Conservation (phyloP, 1,284 basidiomycete genomes). For the Neotropicomus parvogracilis region DNA sequence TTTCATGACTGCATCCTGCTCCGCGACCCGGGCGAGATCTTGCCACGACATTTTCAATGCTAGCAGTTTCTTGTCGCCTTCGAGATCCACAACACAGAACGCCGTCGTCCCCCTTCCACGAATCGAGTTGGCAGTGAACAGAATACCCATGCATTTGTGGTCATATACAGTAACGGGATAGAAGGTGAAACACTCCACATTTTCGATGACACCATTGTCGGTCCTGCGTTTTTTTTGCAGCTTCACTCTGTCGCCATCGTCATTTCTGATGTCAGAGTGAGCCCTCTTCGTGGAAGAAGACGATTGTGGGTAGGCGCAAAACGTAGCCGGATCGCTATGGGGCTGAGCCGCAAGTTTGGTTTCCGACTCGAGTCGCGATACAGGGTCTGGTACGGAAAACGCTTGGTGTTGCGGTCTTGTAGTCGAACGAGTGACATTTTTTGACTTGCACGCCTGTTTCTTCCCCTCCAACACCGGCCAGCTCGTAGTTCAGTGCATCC, state of each 20-base stretch:
- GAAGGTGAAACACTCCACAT: background rate
- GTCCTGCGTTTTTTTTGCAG: constrained; percentile 1
- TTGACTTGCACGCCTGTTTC: background rate
- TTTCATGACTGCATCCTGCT: background rate
- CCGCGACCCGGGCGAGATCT: background rate
- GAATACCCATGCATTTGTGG: background rate
- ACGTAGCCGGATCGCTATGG: no score
- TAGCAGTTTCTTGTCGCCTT: no score
- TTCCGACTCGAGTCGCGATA: background rate
- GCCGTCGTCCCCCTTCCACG: no score
- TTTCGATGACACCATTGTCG: background rate
- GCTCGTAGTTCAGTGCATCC: no score
- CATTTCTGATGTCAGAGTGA: background rate
- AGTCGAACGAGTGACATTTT: background rate
- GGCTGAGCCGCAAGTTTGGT: background rate
- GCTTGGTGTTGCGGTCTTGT: background rate
- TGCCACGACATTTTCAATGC: no score
- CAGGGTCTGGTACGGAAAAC: background rate
- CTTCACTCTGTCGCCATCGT: background rate
- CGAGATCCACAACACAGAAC: no score
- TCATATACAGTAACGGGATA: background rate
- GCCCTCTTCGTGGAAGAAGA: background rate
- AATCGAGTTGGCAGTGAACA: no score
- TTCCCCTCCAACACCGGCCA: no score
- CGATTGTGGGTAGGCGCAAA: background rate